phyloP scores from a whole-genome alignment of 768 basidiomycete genomes.

The Gelatoporia subvermispora region DNA sequence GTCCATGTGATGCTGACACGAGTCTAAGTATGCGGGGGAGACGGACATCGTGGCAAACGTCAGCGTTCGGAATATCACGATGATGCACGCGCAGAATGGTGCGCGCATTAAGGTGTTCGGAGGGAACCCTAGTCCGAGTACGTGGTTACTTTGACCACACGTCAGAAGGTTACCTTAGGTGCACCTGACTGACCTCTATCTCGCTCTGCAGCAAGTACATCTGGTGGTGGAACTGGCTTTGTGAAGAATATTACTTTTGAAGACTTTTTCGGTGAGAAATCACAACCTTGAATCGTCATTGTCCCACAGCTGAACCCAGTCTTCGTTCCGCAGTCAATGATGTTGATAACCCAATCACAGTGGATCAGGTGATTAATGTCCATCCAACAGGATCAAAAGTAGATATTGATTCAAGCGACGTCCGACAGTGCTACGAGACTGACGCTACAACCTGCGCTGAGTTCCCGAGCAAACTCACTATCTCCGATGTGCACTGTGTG shows the following conservation, averaged over 20 bases:
- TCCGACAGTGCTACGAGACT: slow-evolving; percentile 35
- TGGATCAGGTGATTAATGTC: slow-evolving; percentile 28
- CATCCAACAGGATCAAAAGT: neutral
- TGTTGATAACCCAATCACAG: slow-evolving; percentile 39
- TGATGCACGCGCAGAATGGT: slow-evolving; percentile 44
- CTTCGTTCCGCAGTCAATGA: slow-evolving; percentile 23
- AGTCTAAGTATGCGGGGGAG: slow-evolving; percentile 29
- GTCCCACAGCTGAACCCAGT: slow-evolving; percentile 7
- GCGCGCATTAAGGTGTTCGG: slow-evolving; percentile 49
- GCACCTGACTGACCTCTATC: no score
- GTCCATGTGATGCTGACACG: neutral
- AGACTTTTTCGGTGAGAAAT: slow-evolving; percentile 30
- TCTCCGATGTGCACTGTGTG: slow-evolving; percentile 41
- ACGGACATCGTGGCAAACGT: slow-evolving; percentile 43
- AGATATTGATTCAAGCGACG: neutral
- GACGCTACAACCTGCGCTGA: slow-evolving; percentile 29
- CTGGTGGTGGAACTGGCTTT: slow-evolving; percentile 40
- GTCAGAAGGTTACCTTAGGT: no score
- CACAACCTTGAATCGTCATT: slow-evolving; percentile 1
- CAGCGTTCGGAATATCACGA: slow-evolving; percentile 35
- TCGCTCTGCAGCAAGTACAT: slow-evolving; percentile 25
- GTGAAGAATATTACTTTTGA: slow-evolving; percentile 28
- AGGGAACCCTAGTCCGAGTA: slow-evolving; percentile 34
- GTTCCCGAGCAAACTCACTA: slow-evolving; percentile 31
- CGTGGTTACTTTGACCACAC: no score